Conservation (phyloP, 2,329 filamentous ascomycete species). For the Sordariomycetes sp. region DNA sequence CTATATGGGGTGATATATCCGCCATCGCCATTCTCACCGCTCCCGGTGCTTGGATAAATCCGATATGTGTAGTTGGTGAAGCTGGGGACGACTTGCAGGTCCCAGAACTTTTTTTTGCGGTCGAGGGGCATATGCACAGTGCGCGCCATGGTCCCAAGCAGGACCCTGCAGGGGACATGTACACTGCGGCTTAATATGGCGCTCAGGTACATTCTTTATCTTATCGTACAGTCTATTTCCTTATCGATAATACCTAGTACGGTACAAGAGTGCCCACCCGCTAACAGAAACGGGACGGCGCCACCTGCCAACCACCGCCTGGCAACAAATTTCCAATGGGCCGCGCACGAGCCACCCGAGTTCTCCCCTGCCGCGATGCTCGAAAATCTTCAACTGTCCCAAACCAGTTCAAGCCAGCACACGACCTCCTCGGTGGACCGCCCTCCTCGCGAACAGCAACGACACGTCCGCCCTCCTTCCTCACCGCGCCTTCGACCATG, state of each 20-base stretch:
- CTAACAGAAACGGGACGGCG: background rate
- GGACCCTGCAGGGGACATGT: background rate
- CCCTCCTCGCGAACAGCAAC: slow-evolving; percentile 7
- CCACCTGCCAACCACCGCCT: background rate
- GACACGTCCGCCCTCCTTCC: slow-evolving; percentile 6
- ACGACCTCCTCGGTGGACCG: slow-evolving; percentile 1
- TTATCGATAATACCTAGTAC: background rate
- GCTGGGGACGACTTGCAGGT: background rate
- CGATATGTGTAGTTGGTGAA: background rate
- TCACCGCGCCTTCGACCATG: slow-evolving; percentile 27
- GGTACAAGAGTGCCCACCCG: background rate
- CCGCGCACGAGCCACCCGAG: slow-evolving; percentile 4
- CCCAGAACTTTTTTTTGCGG: background rate
- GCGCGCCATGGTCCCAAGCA: background rate
- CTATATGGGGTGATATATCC: slow-evolving; percentile 8
- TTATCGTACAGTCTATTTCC: slow-evolving; percentile 1
- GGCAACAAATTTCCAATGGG: background rate
- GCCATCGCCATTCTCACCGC: slow-evolving; percentile 7
- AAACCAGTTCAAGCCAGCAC: background rate
- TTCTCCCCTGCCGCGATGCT: slow-evolving; percentile 1
- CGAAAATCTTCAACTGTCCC: slow-evolving; percentile 7
- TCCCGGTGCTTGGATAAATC: background rate
- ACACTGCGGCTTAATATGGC: background rate
- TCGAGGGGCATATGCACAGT: slow-evolving; percentile 1
- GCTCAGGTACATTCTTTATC: background rate